These are phyloP conservation scores for Elsinoe ampelina DNA, from an alignment of 2,329 filamentous ascomycete species.

Conservation along the genomic window DNA sequence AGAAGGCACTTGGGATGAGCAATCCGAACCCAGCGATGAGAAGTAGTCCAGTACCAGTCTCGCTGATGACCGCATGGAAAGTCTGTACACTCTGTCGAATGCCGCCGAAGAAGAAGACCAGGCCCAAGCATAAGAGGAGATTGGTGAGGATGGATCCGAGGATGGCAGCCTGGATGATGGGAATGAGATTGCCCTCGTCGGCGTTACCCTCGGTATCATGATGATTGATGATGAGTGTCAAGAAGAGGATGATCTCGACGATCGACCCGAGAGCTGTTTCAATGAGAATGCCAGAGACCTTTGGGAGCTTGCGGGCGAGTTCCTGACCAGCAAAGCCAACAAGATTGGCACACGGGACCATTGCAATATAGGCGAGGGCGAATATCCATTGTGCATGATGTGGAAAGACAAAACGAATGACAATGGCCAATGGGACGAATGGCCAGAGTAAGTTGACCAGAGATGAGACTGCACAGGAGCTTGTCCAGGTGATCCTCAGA, in stretches of 20 bases:
- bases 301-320: slow-evolving; percentile 63
- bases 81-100: slow-evolving; percentile 56
- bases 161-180: slow-evolving; percentile 73
- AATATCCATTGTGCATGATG: slow-evolving; percentile 37
- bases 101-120: slow-evolving; percentile 73
- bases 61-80: slow-evolving; percentile 67
- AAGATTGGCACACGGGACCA: slow-evolving; percentile 42
- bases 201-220: slow-evolving; percentile 23
- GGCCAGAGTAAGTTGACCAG: slow-evolving; percentile 44
- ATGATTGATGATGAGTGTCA: slow-evolving; percentile 45
- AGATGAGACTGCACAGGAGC: slow-evolving; percentile 37
- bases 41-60: slow-evolving; percentile 69
- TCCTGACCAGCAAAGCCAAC: slow-evolving; percentile 58
- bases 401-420: slow-evolving; percentile 38
- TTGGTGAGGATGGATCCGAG: slow-evolving; percentile 78
- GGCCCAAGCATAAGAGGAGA: slow-evolving; percentile 67
- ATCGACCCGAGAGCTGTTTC: slow-evolving; percentile 53
- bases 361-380: slow-evolving; percentile 40
- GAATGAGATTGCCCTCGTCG: slow-evolving; percentile 15
- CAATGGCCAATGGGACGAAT: slow-evolving; percentile 38
- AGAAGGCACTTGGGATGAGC: slow-evolving; percentile 9
- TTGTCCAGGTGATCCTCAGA: slow-evolving; percentile 35
- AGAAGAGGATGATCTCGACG: slow-evolving; percentile 75
- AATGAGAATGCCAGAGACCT: slow-evolving; percentile 55
- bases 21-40: slow-evolving; percentile 53